Conservation (phyloP, 2,329 filamentous ascomycete genomes). For the Colletotrichum sp. region DNA sequence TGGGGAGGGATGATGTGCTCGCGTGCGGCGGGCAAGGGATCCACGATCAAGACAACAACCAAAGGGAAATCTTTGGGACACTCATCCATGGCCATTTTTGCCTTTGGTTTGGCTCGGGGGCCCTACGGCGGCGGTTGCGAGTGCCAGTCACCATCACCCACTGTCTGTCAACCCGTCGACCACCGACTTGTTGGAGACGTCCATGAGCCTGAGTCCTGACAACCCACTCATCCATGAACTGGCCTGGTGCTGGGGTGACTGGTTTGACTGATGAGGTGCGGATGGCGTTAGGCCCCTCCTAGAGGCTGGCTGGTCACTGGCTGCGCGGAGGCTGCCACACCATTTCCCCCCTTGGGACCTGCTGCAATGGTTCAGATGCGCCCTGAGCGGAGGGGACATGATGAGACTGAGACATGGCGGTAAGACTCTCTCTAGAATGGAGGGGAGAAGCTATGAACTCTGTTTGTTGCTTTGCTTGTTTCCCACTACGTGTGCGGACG, state of each 20-base stretch:
- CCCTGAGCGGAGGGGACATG: conserved; percentile 14
- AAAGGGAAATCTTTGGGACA: background rate
- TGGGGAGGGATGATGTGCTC: conserved; percentile 15
- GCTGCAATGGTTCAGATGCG: conserved; percentile 13
- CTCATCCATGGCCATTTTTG: background rate
- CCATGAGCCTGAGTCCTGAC: conserved; percentile 2
- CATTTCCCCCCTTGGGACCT: background rate
- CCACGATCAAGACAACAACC: conserved; percentile 4
- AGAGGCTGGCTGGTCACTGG: conserved; percentile 1
- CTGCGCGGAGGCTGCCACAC: conserved; percentile 13
- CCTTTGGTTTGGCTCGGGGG: background rate
- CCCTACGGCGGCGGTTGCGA: background rate
- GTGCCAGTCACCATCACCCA: background rate
- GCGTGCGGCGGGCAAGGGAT: conserved; percentile 17
- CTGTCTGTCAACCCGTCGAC: background rate
- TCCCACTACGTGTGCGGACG: background rate
- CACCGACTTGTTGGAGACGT: background rate
- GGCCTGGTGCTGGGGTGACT: background rate
- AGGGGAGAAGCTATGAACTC: conserved; percentile 14
- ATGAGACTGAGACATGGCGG: conserved; percentile 20
- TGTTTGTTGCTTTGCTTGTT: conserved; percentile 2
- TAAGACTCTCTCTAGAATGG: conserved; percentile 1
- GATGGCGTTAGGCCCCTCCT: conserved; percentile 8
- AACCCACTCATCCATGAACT: conserved; percentile 9
- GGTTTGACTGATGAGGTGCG: conserved; percentile 7